A percentile compares a stretch with the other conserved stretches of the same genome.
These are phyloP conservation scores for Dactylellina sp. DNA, from an alignment of 2,329 filamentous ascomycete genomes.

Conservation along the genomic window DNA sequence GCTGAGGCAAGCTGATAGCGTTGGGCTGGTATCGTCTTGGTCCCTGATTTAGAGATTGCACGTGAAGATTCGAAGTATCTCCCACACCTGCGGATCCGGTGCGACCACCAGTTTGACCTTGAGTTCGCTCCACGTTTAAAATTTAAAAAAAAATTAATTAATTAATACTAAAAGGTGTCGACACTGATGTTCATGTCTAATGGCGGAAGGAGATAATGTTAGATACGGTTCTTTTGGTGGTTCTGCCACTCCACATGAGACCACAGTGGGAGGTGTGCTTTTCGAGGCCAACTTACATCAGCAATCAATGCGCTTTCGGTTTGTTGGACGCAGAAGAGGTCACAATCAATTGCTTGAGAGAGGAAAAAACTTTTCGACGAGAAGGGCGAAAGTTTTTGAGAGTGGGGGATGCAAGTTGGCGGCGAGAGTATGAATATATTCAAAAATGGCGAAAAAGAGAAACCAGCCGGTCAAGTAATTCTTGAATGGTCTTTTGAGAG, in stretches of 20 bases:
- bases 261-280: background rate
- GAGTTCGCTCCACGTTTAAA: constrained; percentile 57
- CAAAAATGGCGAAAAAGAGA: background rate
- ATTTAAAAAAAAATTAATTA: constrained; percentile 39
- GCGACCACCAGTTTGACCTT: constrained; percentile 56
- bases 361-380: background rate
- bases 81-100: constrained; percentile 56
- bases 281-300: constrained; percentile 32
- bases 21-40: constrained; percentile 46
- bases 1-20: constrained; percentile 49
- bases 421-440: constrained; percentile 1
- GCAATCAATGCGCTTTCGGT: constrained; percentile 7
- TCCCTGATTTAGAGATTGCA: constrained; percentile 55
- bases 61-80: constrained; percentile 53
- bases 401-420: background rate
- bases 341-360: constrained; percentile 12
- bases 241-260: background rate
- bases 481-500: constrained; percentile 15
- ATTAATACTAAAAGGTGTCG: constrained; percentile 28
- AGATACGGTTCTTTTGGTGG: background rate
- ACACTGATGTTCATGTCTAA: constrained; percentile 39
- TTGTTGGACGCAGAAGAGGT: background rate
- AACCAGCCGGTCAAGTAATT: background rate
- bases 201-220: background rate
- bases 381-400: background rate